Base-by-base conservation (phyloP, 2,329 filamentous ascomycete genomes). In the Ophiobolus disseminans region DNA sequence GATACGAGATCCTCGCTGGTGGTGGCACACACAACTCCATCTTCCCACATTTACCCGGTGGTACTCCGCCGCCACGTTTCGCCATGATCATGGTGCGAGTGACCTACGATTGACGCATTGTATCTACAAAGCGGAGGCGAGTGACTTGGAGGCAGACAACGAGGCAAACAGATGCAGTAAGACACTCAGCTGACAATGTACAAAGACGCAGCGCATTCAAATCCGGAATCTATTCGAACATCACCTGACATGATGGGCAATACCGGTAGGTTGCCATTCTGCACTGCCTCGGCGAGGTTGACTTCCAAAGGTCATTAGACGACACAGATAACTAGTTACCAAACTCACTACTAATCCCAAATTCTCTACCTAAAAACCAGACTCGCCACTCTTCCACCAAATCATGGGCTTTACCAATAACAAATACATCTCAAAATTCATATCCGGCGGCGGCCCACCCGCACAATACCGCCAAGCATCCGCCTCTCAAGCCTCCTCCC, bases 401-500 rank as follows among this genome's bases (percentile, higher is more conserved):
- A 37, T 20, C 9, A 37, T 37, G 34, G 19, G 34, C 17, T 20
- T 37, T 13, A 37, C 20, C 17, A 21, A 37, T 13, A 37, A 37
- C 17, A 37, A 37, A 37, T 37, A 37, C 17, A 11, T 37, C 19
- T n/a, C 8, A 9, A 37, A 37, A 22, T 22, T 37, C 4, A n/a
- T 37, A 8, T 21, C 8, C 17, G 34, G 34, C 20, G 34, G 34
- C 4, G 20, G 7, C 13, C 17, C 32, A 9, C 32, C 34, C 19
- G 30, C 30, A 2, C 19, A n/a, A n/a, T 32, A 16, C 30, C 30
- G 3, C 30, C 30, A 32, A 9, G 30, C 30, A 32, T 13, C 55
- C 56, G 11, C 45, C 47, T n/a, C 55, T 69, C 80, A 84, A 5
- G 76, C 80, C 43, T 76, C 86, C 47, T 82, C 84, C 3, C 16